A percentile compares a stretch with the other conserved stretches of the same genome.
phyloP scores from a whole-genome alignment of 2,329 filamentous ascomycete genomes.

The Exophiala phaeomuriformis region DNA sequence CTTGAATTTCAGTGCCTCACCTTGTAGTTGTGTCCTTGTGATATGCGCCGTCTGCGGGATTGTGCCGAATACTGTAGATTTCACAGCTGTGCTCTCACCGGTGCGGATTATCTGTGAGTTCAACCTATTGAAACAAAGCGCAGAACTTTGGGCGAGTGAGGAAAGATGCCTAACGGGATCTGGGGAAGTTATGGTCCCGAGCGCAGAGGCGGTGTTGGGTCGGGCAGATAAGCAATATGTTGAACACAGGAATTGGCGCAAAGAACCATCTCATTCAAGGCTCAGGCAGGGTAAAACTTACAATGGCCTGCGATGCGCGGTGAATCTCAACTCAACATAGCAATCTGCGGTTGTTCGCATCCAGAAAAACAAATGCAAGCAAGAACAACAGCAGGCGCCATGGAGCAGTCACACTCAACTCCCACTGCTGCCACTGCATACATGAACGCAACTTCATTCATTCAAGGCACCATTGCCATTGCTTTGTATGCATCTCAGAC shows the following conservation, averaged over 20 bases:
- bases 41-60: not conserved
- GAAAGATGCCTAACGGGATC: not conserved
- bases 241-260: conserved; percentile 1
- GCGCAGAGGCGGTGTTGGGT: not conserved
- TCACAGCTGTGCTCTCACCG: not conserved
- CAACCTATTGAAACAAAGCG: too few species aligned
- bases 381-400: too few species aligned
- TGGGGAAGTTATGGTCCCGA: not conserved
- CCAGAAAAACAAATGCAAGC: too few species aligned
- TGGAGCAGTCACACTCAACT: too few species aligned
- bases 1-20: not conserved
- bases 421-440: too few species aligned
- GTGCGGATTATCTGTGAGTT: too few species aligned
- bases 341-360: not conserved
- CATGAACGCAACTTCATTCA: too few species aligned
- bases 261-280: not conserved
- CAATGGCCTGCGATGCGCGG: not conserved
- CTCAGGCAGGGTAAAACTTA: not conserved
- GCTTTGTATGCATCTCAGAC: too few species aligned
- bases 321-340: not conserved
- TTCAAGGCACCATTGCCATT: too few species aligned
- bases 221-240: not conserved
- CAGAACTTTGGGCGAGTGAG: not conserved
- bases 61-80: not conserved
- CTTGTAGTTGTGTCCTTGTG: not conserved